Conservation (phyloP, 2,329 filamentous ascomycete genomes). For the Blastomyces emzantsi region DNA sequence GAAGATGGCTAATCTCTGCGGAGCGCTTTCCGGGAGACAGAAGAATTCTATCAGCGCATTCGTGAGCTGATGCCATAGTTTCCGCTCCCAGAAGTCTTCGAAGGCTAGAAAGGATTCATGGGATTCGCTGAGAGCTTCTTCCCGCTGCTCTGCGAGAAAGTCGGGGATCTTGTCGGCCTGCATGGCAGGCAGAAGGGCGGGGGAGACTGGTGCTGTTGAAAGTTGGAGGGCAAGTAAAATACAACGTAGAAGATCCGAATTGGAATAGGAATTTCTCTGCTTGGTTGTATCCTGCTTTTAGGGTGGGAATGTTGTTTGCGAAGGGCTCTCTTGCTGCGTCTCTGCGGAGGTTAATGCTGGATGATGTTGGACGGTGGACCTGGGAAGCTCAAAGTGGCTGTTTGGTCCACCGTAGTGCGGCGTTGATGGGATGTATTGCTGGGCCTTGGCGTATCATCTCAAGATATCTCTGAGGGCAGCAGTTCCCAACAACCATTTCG, state of each 20-base stretch:
- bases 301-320: not conserved
- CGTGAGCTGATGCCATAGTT: slow-evolving; percentile 98
- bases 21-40: slow-evolving; percentile 66
- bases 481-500: no score
- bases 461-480: no score
- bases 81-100: slow-evolving; percentile 95
- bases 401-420: no score
- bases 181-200: slow-evolving; percentile 45
- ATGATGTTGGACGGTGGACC: no score
- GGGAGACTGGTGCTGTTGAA: not conserved
- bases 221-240: not conserved
- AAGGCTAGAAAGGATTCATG: slow-evolving; percentile 84
- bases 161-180: slow-evolving; percentile 81
- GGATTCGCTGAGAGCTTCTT: slow-evolving; percentile 75
- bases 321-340: not conserved
- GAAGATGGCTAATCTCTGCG: slow-evolving; percentile 82
- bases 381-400: not conserved
- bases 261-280: not conserved
- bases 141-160: slow-evolving; percentile 84
- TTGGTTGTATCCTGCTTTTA: not conserved
- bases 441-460: no score
- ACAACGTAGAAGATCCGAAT: not conserved
- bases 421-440: no score
- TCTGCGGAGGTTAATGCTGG: not conserved
- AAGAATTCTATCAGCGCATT: slow-evolving; percentile 84